These are phyloP conservation scores for Ophiostoma perfectum DNA, from an alignment of 2,329 filamentous ascomycete species.

Conservation along the genomic window DNA sequence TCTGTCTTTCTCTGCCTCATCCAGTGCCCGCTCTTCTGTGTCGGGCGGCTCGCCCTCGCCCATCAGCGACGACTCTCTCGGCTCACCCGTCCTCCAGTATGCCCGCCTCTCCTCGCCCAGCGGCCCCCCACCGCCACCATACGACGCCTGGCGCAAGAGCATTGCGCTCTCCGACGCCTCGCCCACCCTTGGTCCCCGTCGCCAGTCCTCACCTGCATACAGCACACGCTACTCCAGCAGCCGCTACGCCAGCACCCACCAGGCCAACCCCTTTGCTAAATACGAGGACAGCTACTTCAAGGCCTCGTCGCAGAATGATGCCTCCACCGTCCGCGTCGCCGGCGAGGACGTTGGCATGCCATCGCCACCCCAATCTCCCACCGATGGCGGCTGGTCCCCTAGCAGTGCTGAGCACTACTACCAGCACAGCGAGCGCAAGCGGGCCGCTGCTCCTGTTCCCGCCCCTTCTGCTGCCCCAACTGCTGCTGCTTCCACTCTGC, in stretches of 20 bases:
- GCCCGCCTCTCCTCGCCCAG: conserved; percentile 15
- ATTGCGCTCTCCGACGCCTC: conserved; percentile 3
- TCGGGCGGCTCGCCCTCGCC: conserved; percentile 17
- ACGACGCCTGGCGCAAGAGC: conserved; percentile 22
- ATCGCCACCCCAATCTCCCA: conserved; percentile 26
- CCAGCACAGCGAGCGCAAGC: too few relatives aligned
- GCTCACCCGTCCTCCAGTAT: conserved; percentile 7
- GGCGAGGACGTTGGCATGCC: conserved; percentile 21
- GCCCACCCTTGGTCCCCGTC: not conserved
- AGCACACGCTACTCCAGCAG: not conserved
- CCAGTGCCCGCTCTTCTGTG: conserved; percentile 21
- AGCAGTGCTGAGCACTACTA: not conserved
- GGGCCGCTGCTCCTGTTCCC: not conserved
- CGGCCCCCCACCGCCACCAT: conserved; percentile 22
- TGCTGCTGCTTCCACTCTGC: conserved; percentile 14
- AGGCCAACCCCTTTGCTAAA: conserved; percentile 17
- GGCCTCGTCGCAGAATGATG: not conserved
- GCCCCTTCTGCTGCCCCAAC: not conserved
- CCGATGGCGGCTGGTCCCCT: conserved; percentile 3
- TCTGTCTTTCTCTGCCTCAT: conserved; percentile 16
- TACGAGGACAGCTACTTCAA: conserved; percentile 24
- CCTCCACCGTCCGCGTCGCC: not conserved
- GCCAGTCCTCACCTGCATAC: not conserved
- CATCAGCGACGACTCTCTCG: not conserved
- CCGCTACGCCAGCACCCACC: conserved; percentile 9